phyloP scores from a whole-genome alignment of 768 basidiomycete species.

The Lactarius psammicola region DNA sequence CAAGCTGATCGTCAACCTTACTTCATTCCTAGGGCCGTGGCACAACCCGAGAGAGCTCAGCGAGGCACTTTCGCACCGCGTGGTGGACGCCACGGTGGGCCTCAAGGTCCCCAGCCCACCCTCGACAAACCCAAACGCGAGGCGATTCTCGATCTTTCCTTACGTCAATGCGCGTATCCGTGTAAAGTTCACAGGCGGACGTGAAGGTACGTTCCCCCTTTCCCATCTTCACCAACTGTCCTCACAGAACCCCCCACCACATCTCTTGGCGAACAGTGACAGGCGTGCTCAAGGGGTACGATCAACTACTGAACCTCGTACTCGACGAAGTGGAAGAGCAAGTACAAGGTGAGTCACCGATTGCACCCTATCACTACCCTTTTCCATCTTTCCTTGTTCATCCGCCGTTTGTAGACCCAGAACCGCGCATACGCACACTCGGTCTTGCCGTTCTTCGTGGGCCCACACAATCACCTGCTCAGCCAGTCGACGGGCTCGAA shows the following conservation, averaged over 20 bases:
- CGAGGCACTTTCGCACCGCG: constrained; percentile 36
- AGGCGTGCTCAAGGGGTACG: constrained; percentile 92
- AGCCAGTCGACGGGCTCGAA: constrained; percentile 92
- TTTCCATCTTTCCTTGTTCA: not conserved
- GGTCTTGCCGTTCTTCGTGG: constrained; percentile 91
- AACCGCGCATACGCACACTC: constrained; percentile 60
- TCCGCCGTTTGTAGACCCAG: constrained; percentile 49
- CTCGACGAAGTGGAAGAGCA: constrained; percentile 94
- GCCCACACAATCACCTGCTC: constrained; percentile 89
- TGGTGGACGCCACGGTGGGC: constrained; percentile 52
- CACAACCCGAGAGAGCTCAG: constrained; percentile 46
- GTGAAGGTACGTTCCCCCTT: constrained; percentile 69
- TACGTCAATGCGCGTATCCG: constrained; percentile 90
- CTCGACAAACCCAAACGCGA: constrained; percentile 85
- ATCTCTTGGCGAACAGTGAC: constrained; percentile 54
- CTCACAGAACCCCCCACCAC: not conserved
- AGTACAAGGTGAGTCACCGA: constrained; percentile 51
- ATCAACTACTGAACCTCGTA: constrained; percentile 95
- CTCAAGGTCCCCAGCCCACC: constrained; percentile 46
- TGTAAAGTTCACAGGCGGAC: constrained; percentile 97
- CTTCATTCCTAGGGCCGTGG: constrained; percentile 59
- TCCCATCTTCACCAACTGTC: not conserved
- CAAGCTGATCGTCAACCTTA: constrained; percentile 27
- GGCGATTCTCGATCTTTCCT: constrained; percentile 91
- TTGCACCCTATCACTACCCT: constrained; percentile 17